phyloP scores from a whole-genome alignment of 129 eudicot species.

The Logfia minima region DNA sequence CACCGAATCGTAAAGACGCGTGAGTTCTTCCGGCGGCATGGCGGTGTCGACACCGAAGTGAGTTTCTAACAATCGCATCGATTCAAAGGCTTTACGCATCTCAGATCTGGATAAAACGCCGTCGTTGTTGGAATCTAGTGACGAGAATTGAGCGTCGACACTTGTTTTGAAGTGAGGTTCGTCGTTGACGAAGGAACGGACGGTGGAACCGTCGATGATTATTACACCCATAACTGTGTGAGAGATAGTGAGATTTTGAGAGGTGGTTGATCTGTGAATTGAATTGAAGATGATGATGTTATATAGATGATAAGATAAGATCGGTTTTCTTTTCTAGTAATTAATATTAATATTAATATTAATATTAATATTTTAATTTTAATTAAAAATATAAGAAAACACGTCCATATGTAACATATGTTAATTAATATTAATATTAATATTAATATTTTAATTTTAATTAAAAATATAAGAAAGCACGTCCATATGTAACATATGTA shows the following conservation, averaged over 20 bases:
- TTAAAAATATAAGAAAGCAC: no score
- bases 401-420: no score
- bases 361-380: no score
- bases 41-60: conserved; percentile 76
- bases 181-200: conserved; percentile 64
- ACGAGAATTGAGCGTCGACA: conserved; percentile 57
- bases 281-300: background rate
- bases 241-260: background rate
- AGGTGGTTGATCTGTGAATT: background rate
- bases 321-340: no score
- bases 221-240: conserved; percentile 60
- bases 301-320: conserved; percentile 19
- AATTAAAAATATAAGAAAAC: no score
- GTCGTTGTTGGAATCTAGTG: conserved; percentile 66
- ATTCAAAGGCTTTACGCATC: conserved; percentile 73
- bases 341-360: no score
- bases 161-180: conserved; percentile 57
- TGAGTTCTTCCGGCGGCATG: conserved; percentile 63
- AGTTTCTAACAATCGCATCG: conserved; percentile 60
- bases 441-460: no score
- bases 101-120: conserved; percentile 79
- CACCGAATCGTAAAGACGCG: conserved; percentile 62
- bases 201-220: conserved; percentile 83
- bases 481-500: no score
- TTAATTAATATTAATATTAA: no score